Percentiles rank a stretch among this genome's conserved stretches.
These are phyloP conservation scores for Phytophthora nicotianae DNA, from an alignment of 352 stramenopile species.

Conservation along the genomic window DNA sequence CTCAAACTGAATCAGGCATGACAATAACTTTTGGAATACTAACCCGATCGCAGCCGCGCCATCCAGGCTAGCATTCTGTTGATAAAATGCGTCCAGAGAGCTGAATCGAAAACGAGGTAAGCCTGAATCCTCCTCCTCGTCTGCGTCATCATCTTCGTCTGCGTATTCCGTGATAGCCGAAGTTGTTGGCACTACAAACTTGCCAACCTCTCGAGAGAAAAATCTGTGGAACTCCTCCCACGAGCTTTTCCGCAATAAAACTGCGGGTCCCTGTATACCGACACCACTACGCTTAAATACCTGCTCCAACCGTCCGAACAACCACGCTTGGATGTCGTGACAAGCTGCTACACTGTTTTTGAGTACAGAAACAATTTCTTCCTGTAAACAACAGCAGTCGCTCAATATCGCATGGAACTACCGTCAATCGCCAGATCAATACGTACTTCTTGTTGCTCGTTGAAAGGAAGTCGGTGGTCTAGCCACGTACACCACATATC, in stretches of 20 bases:
- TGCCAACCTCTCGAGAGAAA: constrained; percentile 42
- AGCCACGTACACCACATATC: constrained; percentile 79
- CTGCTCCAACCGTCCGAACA: constrained; percentile 48
- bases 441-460: constrained; percentile 69
- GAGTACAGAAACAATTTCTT: constrained; percentile 60
- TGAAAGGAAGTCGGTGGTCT: constrained; percentile 44
- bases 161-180: constrained; percentile 13
- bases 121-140: constrained; percentile 33
- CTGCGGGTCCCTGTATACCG: constrained; percentile 2
- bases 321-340: constrained; percentile 44
- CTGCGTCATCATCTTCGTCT: constrained; percentile 24
- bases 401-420: not conserved
- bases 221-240: constrained; percentile 53
- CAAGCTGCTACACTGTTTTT: constrained; percentile 57
- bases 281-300: constrained; percentile 28
- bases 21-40: constrained; percentile 53
- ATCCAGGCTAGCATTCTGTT: constrained; percentile 50
- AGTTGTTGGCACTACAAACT: constrained; percentile 44
- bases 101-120: constrained; percentile 40
- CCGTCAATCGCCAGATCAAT: not conserved
- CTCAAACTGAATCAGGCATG: constrained; percentile 53
- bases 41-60: constrained; percentile 47
- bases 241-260: constrained; percentile 37
- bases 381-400: constrained; percentile 25
- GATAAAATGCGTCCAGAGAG: constrained; percentile 56